A percentile compares a stretch with the other conserved stretches of the same genome.
These are phyloP conservation scores for Punctularia strigosozonata DNA, from an alignment of 768 basidiomycete species.

Conservation along the genomic window DNA sequence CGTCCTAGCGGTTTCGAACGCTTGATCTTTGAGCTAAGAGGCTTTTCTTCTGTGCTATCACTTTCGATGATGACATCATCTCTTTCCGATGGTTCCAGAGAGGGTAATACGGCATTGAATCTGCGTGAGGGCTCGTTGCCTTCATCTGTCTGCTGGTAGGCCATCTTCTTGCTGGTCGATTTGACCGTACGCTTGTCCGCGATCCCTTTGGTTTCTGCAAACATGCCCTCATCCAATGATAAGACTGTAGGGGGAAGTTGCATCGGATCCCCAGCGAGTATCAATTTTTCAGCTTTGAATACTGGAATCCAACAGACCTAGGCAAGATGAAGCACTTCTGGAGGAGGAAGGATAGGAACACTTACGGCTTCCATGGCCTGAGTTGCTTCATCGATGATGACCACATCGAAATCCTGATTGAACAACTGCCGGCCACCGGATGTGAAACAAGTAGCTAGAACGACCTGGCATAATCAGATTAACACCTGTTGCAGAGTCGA, in stretches of 20 bases:
- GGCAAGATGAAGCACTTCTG: too few species aligned
- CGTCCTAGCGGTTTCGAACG: not conserved
- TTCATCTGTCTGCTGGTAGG: too few species aligned
- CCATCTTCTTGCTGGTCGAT: too few species aligned
- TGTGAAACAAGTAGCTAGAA: slow-evolving; percentile 91
- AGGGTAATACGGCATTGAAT: too few species aligned
- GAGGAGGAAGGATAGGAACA: not conserved
- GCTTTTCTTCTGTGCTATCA: too few species aligned
- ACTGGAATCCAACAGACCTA: slow-evolving; percentile 95
- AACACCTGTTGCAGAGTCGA: not conserved
- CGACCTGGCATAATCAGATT: slow-evolving; percentile 38
- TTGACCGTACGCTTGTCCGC: too few species aligned
- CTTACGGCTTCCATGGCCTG: slow-evolving; percentile 89
- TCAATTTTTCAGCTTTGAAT: slow-evolving; percentile 80
- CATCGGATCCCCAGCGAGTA: slow-evolving; percentile 90
- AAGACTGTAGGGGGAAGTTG: slow-evolving; percentile 92
- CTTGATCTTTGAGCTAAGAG: too few species aligned
- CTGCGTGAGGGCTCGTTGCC: too few species aligned
- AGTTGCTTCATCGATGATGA: slow-evolving; percentile 96
- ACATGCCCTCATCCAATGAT: too few species aligned
- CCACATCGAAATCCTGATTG: slow-evolving; percentile 75
- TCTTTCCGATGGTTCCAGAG: too few species aligned
- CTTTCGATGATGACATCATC: too few species aligned
- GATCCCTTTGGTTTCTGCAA: too few species aligned
- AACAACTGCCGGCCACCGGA: slow-evolving; percentile 77